Conservation (phyloP, 1,284 basidiomycete genomes). For the Irpex sp. region DNA sequence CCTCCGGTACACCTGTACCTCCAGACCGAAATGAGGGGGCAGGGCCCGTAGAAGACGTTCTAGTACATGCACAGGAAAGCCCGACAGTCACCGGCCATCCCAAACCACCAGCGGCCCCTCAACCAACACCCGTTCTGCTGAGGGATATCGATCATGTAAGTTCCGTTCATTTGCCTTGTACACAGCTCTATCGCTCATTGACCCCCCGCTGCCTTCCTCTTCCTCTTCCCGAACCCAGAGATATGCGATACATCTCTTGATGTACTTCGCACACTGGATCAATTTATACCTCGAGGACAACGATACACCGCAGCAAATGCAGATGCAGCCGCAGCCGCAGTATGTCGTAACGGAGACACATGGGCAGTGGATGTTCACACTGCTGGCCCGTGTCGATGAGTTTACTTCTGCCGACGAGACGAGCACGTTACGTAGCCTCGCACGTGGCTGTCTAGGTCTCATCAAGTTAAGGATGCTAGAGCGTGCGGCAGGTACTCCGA, state of each 20-base stretch:
- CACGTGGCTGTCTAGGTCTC: conserved; percentile 65
- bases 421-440: conserved; percentile 73
- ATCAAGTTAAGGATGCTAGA: conserved; percentile 38
- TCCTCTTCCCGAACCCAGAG: conserved; percentile 35
- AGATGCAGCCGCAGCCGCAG: too few relatives aligned
- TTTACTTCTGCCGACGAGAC: conserved; percentile 77
- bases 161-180: conserved; percentile 5
- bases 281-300: conserved; percentile 49
- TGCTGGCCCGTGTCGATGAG: conserved; percentile 73
- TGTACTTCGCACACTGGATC: conserved; percentile 84
- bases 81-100: neutral
- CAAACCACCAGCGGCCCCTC: conserved; percentile 30
- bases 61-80: neutral
- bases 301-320: conserved; percentile 28
- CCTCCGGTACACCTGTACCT: conserved; percentile 35
- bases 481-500: neutral
- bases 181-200: neutral
- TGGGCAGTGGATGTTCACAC: conserved; percentile 80
- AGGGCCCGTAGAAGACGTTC: neutral
- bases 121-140: conserved; percentile 56
- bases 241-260: conserved; percentile 69
- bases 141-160: conserved; percentile 63
- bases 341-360: conserved; percentile 60
- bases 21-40: conserved; percentile 9
- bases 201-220: neutral